Evolutionary conservation across 2,329 filamentous ascomycete species (phyloP), one percentile per base, ranked within the genome.

Genomic region (Trichoderma atrobrunneum): DNA sequence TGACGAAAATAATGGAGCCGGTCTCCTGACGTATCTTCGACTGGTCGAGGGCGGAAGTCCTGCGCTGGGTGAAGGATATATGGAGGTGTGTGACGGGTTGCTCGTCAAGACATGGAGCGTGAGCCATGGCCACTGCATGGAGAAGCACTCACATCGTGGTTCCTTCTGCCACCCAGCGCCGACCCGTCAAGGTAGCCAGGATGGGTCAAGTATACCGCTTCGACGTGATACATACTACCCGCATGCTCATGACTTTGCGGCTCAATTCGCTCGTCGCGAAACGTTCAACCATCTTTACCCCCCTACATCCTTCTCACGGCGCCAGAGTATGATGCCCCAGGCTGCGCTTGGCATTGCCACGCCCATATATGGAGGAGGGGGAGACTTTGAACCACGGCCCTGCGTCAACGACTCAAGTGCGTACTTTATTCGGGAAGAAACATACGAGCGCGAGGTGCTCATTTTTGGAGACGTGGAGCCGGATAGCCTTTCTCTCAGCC

Each of bases 391-490:
- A 7, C 81, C 80, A 65, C 87, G 90, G 71, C 84, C 87, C 39
- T 94, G 91, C 76, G 92, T 94, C 1, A 92, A 93, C 73, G 94
- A 98, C 79, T 97, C 93, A 74, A 96, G 94, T 21, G 95, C 94
- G 0, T 98, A 95, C 81, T 98, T 99, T 81, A 92, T 99, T 75
- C 92, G 93, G 48, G 92, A 96, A 73, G 85, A 91, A 39, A 79
- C 83, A 1, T 92, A 90, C 0, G 88, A 89, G 1, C 87, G 88
- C 36, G 95, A 99, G 81, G 89, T 98, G 3, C 88, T 99, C 73
- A 93, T 99, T 63, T 98, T 98, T 79, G 96, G 96, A 21, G 96
- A 99, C 76, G 93, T 98, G 48, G 96, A 99, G 79, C 94, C 96
- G 0, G 96, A 99, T 81, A 91, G 90, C 10, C 82, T 98, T 30